phyloP scores from a whole-genome alignment of 257 asterid genomes.

The Nicotiana noctiflora region DNA sequence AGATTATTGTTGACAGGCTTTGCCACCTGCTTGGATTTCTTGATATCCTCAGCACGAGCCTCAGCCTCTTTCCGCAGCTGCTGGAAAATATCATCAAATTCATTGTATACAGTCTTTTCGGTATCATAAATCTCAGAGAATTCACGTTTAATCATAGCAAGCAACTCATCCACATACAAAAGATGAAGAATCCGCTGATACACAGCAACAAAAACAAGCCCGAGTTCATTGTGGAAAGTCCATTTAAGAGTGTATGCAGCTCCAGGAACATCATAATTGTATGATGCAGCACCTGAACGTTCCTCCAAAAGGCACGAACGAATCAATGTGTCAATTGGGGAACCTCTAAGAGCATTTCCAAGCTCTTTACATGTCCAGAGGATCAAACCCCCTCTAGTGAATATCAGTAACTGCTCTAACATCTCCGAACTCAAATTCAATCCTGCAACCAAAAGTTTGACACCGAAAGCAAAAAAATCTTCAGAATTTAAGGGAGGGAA shows the following conservation, averaged over 20 bases:
- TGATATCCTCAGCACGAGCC: slow-evolving; percentile 88
- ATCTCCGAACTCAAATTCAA: slow-evolving; percentile 23
- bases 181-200: slow-evolving; percentile 91
- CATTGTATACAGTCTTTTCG: slow-evolving; percentile 56
- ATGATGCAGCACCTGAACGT: slow-evolving; percentile 85
- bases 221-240: slow-evolving; percentile 93
- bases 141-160: slow-evolving; percentile 74
- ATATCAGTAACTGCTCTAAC: slow-evolving; percentile 89
- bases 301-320: slow-evolving; percentile 98
- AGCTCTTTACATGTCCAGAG: slow-evolving; percentile 96
- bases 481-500: not conserved
- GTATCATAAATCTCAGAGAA: slow-evolving; percentile 75
- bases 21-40: slow-evolving; percentile 59
- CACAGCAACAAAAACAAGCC: slow-evolving; percentile 94
- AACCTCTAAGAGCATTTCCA: slow-evolving; percentile 91
- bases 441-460: not conserved
- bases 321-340: slow-evolving; percentile 83
- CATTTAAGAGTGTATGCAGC: slow-evolving; percentile 92
- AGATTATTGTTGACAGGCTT: slow-evolving; percentile 45
- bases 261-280: slow-evolving; percentile 79
- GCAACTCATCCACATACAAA: slow-evolving; percentile 85
- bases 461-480: not conserved
- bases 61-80: slow-evolving; percentile 94
- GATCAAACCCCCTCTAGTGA: slow-evolving; percentile 93
- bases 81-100: slow-evolving; percentile 62